Conservation (phyloP, 192 early-diverging fungal genomes). For the Coemansia sp. region DNA sequence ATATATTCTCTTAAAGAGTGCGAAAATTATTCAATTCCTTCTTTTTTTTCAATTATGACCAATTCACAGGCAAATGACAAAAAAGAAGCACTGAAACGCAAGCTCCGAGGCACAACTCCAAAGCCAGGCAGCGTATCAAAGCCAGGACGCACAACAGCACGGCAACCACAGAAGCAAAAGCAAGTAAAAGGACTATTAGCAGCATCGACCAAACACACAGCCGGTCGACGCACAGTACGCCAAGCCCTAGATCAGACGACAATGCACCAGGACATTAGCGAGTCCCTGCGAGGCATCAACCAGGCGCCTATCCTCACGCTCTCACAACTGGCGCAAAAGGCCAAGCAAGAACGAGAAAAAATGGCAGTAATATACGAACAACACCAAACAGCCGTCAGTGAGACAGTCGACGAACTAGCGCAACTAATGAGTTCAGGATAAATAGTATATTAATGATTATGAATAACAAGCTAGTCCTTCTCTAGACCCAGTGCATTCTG, state of each 20-base stretch:
- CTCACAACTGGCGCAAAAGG: conserved; percentile 21
- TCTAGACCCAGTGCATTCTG: conserved; percentile 10
- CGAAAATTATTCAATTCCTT: not conserved
- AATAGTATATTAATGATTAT: not conserved
- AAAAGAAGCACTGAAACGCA: conserved; percentile 24
- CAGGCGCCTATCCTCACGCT: conserved; percentile 18
- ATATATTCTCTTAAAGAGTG: not conserved
- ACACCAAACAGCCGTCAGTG: conserved; percentile 27
- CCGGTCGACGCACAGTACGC: conserved; percentile 33
- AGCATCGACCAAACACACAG: conserved; percentile 38
- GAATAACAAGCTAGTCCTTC: conserved; percentile 1
- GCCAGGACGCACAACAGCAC: not conserved
- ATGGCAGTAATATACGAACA: conserved; percentile 38
- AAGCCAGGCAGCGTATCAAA: not conserved
- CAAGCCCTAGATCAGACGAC: conserved; percentile 30
- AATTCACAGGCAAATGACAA: conserved; percentile 7
- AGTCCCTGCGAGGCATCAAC: conserved; percentile 37
- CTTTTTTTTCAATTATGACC: not conserved
- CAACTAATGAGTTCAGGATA: conserved; percentile 37
- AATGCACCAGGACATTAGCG: conserved; percentile 13
- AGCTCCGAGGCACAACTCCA: conserved; percentile 18
- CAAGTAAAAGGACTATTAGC: not conserved
- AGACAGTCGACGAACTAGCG: conserved; percentile 43
- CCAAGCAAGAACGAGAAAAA: conserved; percentile 27
- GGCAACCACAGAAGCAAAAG: conserved; percentile 12